Evolutionary conservation across 495 filamentous ascomycete species (phyloP).

Genomic region (Entonaema liquescens): DNA sequence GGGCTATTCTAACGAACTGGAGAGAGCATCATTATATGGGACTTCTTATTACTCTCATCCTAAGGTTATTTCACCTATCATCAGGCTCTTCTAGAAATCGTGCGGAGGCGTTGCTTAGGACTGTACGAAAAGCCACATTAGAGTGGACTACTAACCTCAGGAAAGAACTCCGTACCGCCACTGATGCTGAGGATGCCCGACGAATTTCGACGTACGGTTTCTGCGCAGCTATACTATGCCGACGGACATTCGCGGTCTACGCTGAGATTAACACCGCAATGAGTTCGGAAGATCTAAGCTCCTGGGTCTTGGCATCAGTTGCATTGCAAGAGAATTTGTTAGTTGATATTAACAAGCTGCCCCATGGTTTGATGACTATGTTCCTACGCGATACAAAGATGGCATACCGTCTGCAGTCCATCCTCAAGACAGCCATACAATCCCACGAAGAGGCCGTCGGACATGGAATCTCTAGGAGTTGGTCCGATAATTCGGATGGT

Average conservation of each 20-base stretch:
- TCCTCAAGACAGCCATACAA: slow-evolving; percentile 46
- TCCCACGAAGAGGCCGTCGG: slow-evolving; percentile 40
- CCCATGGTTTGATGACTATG: slow-evolving; percentile 44
- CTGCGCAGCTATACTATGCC: slow-evolving; percentile 60
- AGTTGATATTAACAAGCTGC: slow-evolving; percentile 43
- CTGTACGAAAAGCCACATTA: slow-evolving; percentile 36
- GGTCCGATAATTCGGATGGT: slow-evolving; percentile 1
- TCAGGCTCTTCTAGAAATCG: background rate
- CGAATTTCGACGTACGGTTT: slow-evolving; percentile 54
- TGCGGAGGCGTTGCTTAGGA: slow-evolving; percentile 20
- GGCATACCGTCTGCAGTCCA: slow-evolving; percentile 46
- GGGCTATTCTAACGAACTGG: slow-evolving; percentile 58
- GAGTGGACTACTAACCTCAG: slow-evolving; percentile 59
- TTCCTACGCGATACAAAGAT: slow-evolving; percentile 60
- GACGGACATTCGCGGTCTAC: slow-evolving; percentile 55
- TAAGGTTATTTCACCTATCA: slow-evolving; percentile 44
- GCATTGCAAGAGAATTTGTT: slow-evolving; percentile 54
- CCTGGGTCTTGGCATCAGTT: slow-evolving; percentile 50
- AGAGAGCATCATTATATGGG: slow-evolving; percentile 62
- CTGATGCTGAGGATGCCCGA: slow-evolving; percentile 50
- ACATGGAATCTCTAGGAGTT: slow-evolving; percentile 38
- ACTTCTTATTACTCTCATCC: slow-evolving; percentile 53
- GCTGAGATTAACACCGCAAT: slow-evolving; percentile 14
- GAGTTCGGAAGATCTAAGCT: slow-evolving; percentile 29
- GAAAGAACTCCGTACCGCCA: slow-evolving; percentile 51